Conservation (phyloP, 176 grass and related monocot genomes). For the Phyllostachys edulis region DNA sequence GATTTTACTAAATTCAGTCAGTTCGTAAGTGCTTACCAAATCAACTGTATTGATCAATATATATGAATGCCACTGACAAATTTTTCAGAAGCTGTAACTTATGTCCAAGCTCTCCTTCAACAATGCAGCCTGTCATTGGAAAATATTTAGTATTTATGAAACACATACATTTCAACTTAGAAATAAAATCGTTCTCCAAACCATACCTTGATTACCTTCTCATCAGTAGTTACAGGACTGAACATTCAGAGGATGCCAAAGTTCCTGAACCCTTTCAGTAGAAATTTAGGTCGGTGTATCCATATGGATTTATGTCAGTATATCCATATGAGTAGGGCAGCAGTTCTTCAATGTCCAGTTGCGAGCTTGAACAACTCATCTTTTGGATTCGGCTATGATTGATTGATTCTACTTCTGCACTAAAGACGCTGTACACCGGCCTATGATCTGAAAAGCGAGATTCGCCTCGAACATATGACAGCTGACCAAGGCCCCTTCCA, state of each 20-base stretch:
- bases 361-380: conserved; percentile 73
- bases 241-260: not conserved
- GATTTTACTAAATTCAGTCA: conserved; percentile 11
- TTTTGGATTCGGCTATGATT: conserved; percentile 94
- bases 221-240: not conserved
- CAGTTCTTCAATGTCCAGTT: conserved; percentile 80
- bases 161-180: not conserved
- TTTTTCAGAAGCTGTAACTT: not conserved
- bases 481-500: conserved; percentile 77
- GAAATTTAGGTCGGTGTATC: conserved; percentile 84
- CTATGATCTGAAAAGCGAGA: conserved; percentile 94
- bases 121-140: conserved; percentile 9
- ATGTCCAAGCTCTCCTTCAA: conserved; percentile 14
- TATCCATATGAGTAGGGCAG: conserved; percentile 84
- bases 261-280: conserved; percentile 49
- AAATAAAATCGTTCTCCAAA: not conserved
- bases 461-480: conserved; percentile 91
- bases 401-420: conserved; percentile 87
- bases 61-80: not conserved
- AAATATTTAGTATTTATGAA: conserved; percentile 5
- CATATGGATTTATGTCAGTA: conserved; percentile 60
- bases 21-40: not conserved
- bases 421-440: conserved; percentile 85
- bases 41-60: not conserved
- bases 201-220: too few relatives aligned